Evolutionary conservation across 169 alveolate species (phyloP).

Genomic region (Babesia bovis): DNA sequence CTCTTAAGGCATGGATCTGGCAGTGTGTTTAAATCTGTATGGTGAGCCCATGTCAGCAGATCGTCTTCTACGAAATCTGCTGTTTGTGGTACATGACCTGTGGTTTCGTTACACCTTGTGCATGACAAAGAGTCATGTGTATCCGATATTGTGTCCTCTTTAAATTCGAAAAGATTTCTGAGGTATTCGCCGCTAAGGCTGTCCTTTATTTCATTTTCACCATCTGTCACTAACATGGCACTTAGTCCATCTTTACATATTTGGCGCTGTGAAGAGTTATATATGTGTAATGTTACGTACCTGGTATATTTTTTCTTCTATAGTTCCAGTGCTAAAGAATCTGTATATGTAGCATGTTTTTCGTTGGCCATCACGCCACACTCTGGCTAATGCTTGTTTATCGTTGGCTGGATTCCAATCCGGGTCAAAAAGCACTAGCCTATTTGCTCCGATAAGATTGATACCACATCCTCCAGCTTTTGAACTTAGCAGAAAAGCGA

Average conservation of each 20-base stretch:
- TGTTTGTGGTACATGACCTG: conserved; percentile 37
- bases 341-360: conserved; percentile 94
- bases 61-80: conserved; percentile 66
- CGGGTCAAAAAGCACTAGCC: conserved; percentile 96
- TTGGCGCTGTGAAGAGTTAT: conserved; percentile 57
- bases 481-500: conserved; percentile 91
- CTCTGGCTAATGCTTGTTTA: conserved; percentile 95
- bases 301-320: conserved; percentile 95
- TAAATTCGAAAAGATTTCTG: conserved; percentile 76
- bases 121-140: conserved; percentile 82
- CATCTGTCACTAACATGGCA: conserved; percentile 86
- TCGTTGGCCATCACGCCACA: conserved; percentile 97
- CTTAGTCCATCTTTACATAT: conserved; percentile 81
- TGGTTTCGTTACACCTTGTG: conserved; percentile 64
- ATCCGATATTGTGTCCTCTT: conserved; percentile 75
- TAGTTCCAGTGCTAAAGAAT: conserved; percentile 95
- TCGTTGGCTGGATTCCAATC: conserved; percentile 99
- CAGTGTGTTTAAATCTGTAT: conserved; percentile 68
- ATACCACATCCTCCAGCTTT: conserved; percentile 99
- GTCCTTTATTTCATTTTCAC: conserved; percentile 73
- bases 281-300: conserved; percentile 67
- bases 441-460: conserved; percentile 95
- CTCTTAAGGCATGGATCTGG: conserved; percentile 67
- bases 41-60: conserved; percentile 79
- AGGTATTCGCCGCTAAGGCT: conserved; percentile 78